phyloP scores from a whole-genome alignment of 1,284 basidiomycete species.

The Athelia psychrophila region DNA sequence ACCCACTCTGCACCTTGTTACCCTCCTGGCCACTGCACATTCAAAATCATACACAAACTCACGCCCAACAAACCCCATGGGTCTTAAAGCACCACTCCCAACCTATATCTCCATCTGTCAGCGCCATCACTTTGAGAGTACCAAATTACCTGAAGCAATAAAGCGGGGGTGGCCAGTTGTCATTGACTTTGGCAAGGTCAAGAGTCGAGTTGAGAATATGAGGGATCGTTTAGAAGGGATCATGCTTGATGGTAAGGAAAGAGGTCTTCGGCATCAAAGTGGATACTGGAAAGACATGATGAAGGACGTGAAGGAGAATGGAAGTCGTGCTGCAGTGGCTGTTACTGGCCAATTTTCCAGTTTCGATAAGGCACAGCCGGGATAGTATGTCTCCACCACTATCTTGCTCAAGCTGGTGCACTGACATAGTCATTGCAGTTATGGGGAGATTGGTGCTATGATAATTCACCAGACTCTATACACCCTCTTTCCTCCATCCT shows the following conservation, averaged over 20 bases:
- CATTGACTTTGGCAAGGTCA: constrained; percentile 36
- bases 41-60: constrained; percentile 30
- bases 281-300: constrained; percentile 37
- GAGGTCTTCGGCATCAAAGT: constrained; percentile 10
- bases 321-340: constrained; percentile 34
- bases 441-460: constrained; percentile 47
- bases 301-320: constrained; percentile 32
- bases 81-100: constrained; percentile 34
- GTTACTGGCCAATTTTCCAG: constrained; percentile 40
- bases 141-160: constrained; percentile 37
- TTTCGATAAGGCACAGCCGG: constrained; percentile 44
- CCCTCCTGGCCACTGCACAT: constrained; percentile 29
- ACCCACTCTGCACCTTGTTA: constrained; percentile 34
- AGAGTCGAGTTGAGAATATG: constrained; percentile 26
- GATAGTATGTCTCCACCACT: constrained; percentile 38
- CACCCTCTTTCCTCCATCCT: constrained; percentile 36
- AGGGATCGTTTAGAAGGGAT: constrained; percentile 2
- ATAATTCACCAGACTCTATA: constrained; percentile 42
- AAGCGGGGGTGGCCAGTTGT: constrained; percentile 39
- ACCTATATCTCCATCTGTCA: constrained; percentile 39
- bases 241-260: constrained; percentile 12
- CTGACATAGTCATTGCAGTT: constrained; percentile 25
- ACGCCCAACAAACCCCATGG: constrained; percentile 37
- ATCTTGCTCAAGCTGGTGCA: constrained; percentile 1
- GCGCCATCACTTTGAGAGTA: constrained; percentile 42